Base-by-base conservation (phyloP, 208 protist genomes). In the Paratrypanosoma confusum region DNA sequence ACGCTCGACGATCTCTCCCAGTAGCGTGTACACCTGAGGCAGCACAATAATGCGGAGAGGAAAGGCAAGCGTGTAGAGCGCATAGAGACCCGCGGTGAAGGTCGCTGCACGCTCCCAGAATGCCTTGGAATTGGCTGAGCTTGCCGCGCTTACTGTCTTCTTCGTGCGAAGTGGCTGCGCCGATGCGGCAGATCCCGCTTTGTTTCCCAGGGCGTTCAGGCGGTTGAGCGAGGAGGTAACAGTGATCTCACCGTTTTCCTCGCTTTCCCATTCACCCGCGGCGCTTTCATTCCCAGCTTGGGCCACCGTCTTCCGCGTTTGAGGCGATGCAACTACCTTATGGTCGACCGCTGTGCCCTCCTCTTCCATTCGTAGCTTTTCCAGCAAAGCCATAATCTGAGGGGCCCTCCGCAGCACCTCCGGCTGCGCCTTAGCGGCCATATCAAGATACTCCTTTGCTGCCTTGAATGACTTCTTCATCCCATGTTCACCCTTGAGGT, bases 401-500 rank as follows among this genome's bases (percentile, higher is more conserved):
- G 63, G 63, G 1, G 76, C 70, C n/a, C 67, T 70, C n/a, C 57
- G 67, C 17, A 70, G 41, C 33, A 93, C 70, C 46, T 88, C 67
- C 3, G 70, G 79, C 34, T 84, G 70, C 5, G 77, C 35, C 23
- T 54, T 51, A 21, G 50, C 48, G 0, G 77, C 79, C 20, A 40
- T 65, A 26, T 87, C 75, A 33, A 93, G 53, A 52, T 79, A 76
- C 36, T 76, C 64, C 61, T 87, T 89, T 11, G 83, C 83, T 22
- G 44, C 28, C 43, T 50, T 50, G 49, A 87, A 87, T 2, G 77
- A 87, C 51, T 76, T 81, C 20, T 43, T 31, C 38, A 70, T 49
- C 23, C 80, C 83, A 42, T 93, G 71, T 47, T 93, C 79, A 22
- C 83, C 83, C 40, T 81, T 77, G 26, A 93, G 62, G 53, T 85